Conservation (phyloP, 768 basidiomycete species). For the Tylopilus plumbeoviolaceoides region DNA sequence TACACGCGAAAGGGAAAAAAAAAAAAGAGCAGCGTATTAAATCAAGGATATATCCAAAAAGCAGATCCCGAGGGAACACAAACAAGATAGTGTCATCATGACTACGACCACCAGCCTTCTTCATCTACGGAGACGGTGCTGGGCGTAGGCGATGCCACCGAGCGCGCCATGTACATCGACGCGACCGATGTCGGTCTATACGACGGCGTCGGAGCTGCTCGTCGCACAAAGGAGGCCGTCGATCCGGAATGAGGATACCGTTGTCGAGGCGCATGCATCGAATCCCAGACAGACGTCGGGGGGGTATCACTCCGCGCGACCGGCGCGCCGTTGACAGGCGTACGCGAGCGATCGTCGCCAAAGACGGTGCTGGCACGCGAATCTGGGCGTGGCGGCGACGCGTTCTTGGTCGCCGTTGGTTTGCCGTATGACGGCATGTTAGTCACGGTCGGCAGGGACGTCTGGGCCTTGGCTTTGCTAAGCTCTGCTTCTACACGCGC, state of each 20-base stretch:
- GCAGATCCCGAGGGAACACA: slow-evolving; percentile 12
- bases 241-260: slow-evolving; percentile 19
- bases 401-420: slow-evolving; percentile 27
- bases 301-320: slow-evolving; percentile 42
- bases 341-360: slow-evolving; percentile 45
- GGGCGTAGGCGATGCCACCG: slow-evolving; percentile 65
- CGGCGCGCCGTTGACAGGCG: slow-evolving; percentile 40
- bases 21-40: slow-evolving; percentile 14
- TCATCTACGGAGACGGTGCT: slow-evolving; percentile 69
- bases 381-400: slow-evolving; percentile 60
- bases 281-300: slow-evolving; percentile 69
- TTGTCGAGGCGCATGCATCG: slow-evolving; percentile 52
- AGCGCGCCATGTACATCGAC: slow-evolving; percentile 41
- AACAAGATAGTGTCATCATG: background rate
- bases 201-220: slow-evolving; percentile 22
- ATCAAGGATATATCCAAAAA: slow-evolving; percentile 19
- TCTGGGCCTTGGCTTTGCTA: slow-evolving; percentile 39
- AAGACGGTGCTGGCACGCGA: slow-evolving; percentile 69
- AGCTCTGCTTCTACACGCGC: slow-evolving; percentile 56
- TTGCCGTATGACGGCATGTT: slow-evolving; percentile 39
- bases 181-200: slow-evolving; percentile 39
- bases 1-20: background rate
- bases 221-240: slow-evolving; percentile 10
- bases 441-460: slow-evolving; percentile 24
- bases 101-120: slow-evolving; percentile 75